Conservation (phyloP, 139 green algal genomes). For the Astrephomene gubernaculifera region DNA sequence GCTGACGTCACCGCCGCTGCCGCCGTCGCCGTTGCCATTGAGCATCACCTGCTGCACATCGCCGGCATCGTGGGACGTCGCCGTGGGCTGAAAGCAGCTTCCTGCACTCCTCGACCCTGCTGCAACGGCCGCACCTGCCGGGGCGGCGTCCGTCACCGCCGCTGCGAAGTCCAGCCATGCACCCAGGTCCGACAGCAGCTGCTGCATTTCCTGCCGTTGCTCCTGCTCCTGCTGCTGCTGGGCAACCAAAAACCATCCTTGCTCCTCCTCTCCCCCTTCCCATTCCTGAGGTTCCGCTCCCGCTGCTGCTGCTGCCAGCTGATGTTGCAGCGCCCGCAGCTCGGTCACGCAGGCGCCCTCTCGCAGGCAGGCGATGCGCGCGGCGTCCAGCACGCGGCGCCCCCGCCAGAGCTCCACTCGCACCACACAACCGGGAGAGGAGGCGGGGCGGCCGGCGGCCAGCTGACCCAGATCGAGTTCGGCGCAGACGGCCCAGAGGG, state of each 20-base stretch:
- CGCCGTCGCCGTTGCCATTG: no score
- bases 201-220: background rate
- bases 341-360: background rate
- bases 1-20: no score
- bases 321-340: background rate
- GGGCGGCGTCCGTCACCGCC: no score
- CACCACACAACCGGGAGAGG: background rate
- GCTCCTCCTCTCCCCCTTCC: no score
- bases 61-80: no score
- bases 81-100: no score
- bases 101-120: no score
- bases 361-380: background rate
- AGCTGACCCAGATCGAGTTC: conserved; percentile 9
- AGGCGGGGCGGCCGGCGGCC: background rate
- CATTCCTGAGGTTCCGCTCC: no score
- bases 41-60: no score
- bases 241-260: no score
- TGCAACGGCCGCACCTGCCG: background rate
- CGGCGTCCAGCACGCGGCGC: background rate
- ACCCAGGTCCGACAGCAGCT: conserved; percentile 22
- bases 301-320: background rate
- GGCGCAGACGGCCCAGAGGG: no score
- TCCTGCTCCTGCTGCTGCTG: no score
- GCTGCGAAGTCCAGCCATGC: conserved; percentile 23
- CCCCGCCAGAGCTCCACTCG: conserved; percentile 19